A percentile compares a stretch with the other conserved stretches of the same genome.
Conservation (phyloP, 306 rosid genomes). For the Chamaecrista fasciculata region DNA sequence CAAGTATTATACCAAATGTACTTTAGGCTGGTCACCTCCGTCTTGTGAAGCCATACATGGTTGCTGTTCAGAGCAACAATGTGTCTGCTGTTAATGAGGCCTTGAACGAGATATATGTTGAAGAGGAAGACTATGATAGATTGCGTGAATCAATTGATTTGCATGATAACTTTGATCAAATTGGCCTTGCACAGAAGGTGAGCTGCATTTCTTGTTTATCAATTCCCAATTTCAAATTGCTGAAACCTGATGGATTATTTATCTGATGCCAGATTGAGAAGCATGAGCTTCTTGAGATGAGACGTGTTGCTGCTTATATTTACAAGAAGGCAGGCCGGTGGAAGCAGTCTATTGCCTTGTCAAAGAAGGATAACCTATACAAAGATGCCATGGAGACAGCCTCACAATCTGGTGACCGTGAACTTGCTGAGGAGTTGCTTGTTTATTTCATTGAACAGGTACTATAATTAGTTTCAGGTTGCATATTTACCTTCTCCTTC, state of each 20-base stretch:
- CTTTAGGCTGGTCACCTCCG: conserved; percentile 91
- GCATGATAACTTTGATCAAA: conserved; percentile 98
- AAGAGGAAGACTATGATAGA: conserved; percentile 98
- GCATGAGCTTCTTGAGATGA: conserved; percentile 97
- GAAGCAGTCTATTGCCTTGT: conserved; percentile 98
- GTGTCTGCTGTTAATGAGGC: conserved; percentile 99
- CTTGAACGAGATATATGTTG: conserved; percentile 91
- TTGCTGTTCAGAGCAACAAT: conserved; percentile 99
- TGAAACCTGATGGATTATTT: conserved; percentile 34
- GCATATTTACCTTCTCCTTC: conserved; percentile 19
- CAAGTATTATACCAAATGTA: conserved; percentile 3
- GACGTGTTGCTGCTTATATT: conserved; percentile 97
- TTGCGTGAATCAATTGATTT: conserved; percentile 96
- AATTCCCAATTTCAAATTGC: conserved; percentile 21
- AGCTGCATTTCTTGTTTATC: conserved; percentile 28
- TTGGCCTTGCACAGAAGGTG: conserved; percentile 98
- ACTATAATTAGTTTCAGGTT: conserved; percentile 8
- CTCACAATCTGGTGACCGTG: conserved; percentile 98
- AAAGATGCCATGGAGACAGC: conserved; percentile 99
- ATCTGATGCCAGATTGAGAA: conserved; percentile 77
- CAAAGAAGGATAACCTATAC: conserved; percentile 99
- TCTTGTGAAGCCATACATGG: conserved; percentile 99
- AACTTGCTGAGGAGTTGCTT: conserved; percentile 97
- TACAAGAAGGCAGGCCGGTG: conserved; percentile 99
- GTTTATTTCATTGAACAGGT: conserved; percentile 98